These are phyloP conservation scores for Jamesozyma rosinii DNA, from an alignment of 805 yeast species.

Conservation along the genomic window DNA sequence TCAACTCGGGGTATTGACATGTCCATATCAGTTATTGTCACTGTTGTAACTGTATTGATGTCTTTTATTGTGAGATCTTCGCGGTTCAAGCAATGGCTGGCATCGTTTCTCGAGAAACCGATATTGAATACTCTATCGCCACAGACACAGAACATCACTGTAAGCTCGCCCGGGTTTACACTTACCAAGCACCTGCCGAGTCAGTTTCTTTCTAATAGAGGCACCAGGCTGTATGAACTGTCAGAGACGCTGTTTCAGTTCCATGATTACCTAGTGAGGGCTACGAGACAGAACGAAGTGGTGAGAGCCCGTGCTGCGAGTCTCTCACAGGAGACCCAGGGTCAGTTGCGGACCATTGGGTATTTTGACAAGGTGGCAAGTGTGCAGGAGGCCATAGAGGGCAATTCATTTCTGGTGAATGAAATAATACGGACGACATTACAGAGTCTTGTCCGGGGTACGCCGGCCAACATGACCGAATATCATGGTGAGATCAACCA, in stretches of 20 bases:
- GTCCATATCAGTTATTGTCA: neutral
- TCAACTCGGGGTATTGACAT: neutral
- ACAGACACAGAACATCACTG: neutral
- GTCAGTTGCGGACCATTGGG: slow-evolving; percentile 4
- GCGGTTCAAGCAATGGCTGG: neutral
- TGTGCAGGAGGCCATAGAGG: slow-evolving; percentile 1
- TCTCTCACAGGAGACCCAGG: neutral
- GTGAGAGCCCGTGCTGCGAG: slow-evolving; percentile 1
- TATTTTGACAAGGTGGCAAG: slow-evolving; percentile 1
- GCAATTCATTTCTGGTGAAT: neutral
- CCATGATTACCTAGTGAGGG: neutral
- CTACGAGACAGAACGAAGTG: slow-evolving; percentile 1
- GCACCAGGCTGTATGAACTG: neutral
- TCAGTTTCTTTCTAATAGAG: neutral
- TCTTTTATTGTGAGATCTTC: neutral
- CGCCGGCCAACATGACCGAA: neutral
- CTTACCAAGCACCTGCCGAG: slow-evolving; percentile 6
- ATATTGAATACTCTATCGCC: neutral
- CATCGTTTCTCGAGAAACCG: neutral
- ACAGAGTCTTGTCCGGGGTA: neutral
- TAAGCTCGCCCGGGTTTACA: slow-evolving; percentile 7
- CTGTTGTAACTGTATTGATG: neutral
- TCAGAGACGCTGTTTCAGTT: neutral
- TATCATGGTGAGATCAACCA: neutral
- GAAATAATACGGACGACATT: slow-evolving; percentile 1